Conservation (phyloP, 2,329 filamentous ascomycete species). For the Chalaropsis thielavioides region DNA sequence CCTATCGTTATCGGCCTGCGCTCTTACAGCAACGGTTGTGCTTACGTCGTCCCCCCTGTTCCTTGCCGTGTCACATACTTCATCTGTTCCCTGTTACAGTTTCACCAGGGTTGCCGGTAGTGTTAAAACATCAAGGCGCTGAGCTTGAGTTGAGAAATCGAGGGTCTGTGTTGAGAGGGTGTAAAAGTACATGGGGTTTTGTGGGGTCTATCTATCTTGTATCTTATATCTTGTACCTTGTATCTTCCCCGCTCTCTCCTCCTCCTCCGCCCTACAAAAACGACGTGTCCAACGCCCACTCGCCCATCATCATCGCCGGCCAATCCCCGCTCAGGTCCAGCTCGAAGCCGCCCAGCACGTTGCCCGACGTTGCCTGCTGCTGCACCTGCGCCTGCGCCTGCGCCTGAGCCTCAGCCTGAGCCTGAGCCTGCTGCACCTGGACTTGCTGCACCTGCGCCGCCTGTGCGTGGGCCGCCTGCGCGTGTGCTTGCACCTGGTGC, state of each 20-base stretch:
- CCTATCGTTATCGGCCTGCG: background rate
- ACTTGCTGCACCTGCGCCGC: background rate
- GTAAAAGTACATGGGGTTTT: no score
- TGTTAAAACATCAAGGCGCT: no score
- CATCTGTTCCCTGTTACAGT: no score
- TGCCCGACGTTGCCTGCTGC: background rate
- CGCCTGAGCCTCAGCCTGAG: background rate
- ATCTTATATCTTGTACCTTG: no score
- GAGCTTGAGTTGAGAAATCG: no score
- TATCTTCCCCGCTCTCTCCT: background rate
- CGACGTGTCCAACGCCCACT: constrained; percentile 16
- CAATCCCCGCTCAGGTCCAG: constrained; percentile 14
- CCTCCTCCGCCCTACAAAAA: background rate
- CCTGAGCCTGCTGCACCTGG: background rate
- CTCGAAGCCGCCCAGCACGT: constrained; percentile 3
- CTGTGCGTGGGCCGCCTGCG: background rate
- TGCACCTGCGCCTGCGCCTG: background rate
- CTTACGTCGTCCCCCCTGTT: background rate
- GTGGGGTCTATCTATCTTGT: no score
- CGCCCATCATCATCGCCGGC: constrained; percentile 17
- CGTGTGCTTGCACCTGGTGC: background rate
- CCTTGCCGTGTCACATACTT: no score
- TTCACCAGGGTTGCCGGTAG: no score
- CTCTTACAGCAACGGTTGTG: background rate
- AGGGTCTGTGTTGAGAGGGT: no score